Conservation (phyloP, 1,284 basidiomycete genomes). For the Puccinia polysora region DNA sequence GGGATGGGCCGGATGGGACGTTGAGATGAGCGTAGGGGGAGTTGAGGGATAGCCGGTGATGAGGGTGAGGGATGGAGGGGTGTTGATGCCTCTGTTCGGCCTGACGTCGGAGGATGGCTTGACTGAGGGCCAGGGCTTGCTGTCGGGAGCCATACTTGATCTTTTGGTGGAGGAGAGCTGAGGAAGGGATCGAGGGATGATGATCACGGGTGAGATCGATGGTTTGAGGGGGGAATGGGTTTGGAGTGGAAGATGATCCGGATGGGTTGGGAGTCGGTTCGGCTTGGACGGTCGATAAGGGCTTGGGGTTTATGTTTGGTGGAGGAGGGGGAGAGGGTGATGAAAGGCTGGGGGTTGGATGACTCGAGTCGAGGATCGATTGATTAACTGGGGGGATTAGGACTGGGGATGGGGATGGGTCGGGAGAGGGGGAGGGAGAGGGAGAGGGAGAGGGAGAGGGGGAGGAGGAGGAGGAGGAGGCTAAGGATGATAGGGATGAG, state of each 20-base stretch:
- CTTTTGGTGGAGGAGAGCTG: background rate
- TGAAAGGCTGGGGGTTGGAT: too few relatives aligned
- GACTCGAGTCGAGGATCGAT: too few relatives aligned
- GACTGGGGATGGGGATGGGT: background rate
- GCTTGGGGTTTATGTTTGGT: too few relatives aligned
- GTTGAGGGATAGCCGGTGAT: background rate
- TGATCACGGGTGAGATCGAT: background rate
- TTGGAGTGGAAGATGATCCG: background rate
- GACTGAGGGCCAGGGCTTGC: slow-evolving; percentile 11
- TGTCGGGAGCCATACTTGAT: background rate
- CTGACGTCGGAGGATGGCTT: slow-evolving; percentile 1
- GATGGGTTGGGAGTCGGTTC: too few relatives aligned
- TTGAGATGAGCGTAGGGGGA: slow-evolving; percentile 10
- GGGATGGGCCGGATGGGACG: background rate
- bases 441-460: background rate
- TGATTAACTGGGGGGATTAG: too few relatives aligned
- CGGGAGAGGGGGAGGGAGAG: background rate
- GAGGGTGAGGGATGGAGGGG: background rate
- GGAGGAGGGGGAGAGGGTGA: too few relatives aligned
- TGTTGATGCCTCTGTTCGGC: slow-evolving; percentile 7
- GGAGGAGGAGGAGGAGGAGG: too few relatives aligned
- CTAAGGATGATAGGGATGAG: background rate
- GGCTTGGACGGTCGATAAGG: too few relatives aligned
- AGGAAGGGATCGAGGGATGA: background rate
- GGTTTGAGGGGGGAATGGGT: background rate